These are phyloP conservation scores for Chalciporus piperatus DNA, from an alignment of 768 basidiomycete species.

Conservation along the genomic window DNA sequence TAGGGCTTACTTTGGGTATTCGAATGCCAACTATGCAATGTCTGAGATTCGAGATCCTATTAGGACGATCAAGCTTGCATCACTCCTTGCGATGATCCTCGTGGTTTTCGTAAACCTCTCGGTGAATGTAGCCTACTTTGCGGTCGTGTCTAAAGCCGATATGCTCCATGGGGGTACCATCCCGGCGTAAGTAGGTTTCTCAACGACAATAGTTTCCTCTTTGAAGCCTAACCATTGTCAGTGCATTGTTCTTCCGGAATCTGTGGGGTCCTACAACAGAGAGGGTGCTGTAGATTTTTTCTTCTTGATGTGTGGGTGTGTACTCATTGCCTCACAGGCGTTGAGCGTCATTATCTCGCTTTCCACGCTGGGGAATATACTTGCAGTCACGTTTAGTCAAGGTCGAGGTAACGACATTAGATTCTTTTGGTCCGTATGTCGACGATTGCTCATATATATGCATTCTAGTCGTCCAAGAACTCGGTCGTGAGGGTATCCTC, in stretches of 20 bases:
- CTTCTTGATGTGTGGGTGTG: background rate
- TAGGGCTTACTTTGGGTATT: conserved; percentile 73
- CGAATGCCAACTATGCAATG: conserved; percentile 71
- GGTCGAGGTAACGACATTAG: conserved; percentile 47
- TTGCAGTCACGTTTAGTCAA: conserved; percentile 63
- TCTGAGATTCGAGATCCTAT: conserved; percentile 71
- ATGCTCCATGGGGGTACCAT: conserved; percentile 61
- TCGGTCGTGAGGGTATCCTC: conserved; percentile 68
- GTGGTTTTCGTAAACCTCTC: conserved; percentile 60
- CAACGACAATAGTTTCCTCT: background rate
- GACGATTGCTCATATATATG: background rate
- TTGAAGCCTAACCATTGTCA: conserved; percentile 20
- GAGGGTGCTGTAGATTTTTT: conserved; percentile 37
- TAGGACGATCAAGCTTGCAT: conserved; percentile 66
- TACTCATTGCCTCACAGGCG: conserved; percentile 35
- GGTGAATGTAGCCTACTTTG: conserved; percentile 72
- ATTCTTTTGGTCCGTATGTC: no score
- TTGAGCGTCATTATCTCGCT: conserved; percentile 62
- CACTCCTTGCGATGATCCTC: conserved; percentile 58
- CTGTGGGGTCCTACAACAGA: conserved; percentile 63
- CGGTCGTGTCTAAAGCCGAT: conserved; percentile 67
- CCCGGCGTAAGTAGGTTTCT: conserved; percentile 50
- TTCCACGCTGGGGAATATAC: conserved; percentile 61
- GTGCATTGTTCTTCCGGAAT: conserved; percentile 73
- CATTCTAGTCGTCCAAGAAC: conserved; percentile 61